Conservation (phyloP, 306 rosid species). For the Cicer arietinum region DNA sequence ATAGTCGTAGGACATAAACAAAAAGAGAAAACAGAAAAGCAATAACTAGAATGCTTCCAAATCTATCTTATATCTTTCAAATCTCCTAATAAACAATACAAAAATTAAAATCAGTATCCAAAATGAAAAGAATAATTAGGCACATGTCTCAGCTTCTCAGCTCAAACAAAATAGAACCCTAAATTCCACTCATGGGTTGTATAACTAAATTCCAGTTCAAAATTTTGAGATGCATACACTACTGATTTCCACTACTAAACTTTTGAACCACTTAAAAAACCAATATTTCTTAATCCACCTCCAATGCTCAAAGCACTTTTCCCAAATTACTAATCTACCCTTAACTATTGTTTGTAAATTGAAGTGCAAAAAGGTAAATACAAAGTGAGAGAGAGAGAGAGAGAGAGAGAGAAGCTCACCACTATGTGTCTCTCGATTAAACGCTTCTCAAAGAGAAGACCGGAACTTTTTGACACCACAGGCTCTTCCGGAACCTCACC, state of each 20-base stretch:
- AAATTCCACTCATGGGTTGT: not conserved
- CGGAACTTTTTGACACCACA: slow-evolving; percentile 81
- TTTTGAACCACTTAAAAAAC: not conserved
- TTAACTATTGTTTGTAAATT: slow-evolving; percentile 8
- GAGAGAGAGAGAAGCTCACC: slow-evolving; percentile 44
- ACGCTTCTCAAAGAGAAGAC: slow-evolving; percentile 87
- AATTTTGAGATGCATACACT: not conserved
- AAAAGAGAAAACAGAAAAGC: not conserved
- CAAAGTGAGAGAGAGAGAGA: slow-evolving; percentile 4
- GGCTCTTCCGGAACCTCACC: slow-evolving; percentile 99
- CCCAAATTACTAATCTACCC: not conserved
- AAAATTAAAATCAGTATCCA: not conserved
- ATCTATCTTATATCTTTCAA: not conserved
- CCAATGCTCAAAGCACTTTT: not conserved
- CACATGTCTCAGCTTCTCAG: not conserved
- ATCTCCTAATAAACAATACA: slow-evolving; percentile 7
- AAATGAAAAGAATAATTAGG: not conserved
- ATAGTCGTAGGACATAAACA: not conserved
- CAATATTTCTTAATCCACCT: not conserved
- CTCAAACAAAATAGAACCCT: not conserved
- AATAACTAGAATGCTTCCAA: slow-evolving; percentile 5
- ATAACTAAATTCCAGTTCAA: slow-evolving; percentile 4
- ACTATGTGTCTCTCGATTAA: slow-evolving; percentile 83
- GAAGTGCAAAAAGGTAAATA: not conserved
- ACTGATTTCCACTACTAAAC: slow-evolving; percentile 16